Base-by-base conservation (phyloP, 495 filamentous ascomycete genomes). In the Penicillium longicatenatum region DNA sequence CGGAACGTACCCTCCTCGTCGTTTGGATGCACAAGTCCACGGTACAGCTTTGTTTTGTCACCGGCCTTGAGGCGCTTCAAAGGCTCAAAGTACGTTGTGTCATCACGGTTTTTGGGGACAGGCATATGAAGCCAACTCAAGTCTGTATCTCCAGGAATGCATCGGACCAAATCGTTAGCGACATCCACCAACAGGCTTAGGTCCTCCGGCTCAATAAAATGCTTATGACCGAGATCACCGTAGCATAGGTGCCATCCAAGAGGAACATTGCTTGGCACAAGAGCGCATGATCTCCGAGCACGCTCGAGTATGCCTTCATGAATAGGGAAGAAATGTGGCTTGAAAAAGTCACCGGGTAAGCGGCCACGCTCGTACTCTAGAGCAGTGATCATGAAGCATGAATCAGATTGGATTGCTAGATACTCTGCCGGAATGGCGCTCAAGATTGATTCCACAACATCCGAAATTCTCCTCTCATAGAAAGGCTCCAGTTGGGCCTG, bases 231-330 rank as follows among this genome's bases (percentile, higher is more conserved):
- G 1, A 72, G 51, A 53, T 80, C 76, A 47, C 78, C 75, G 52
- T 80, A 82, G 58, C 78, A 82, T 20, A 80, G 64, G 59, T 80
- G 78, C 39, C 72, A 72, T 9, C 72, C 73, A 41, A 80, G 24
- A 42, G 69, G 66, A 0, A 79, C 70, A 58, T 71, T 69, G 12
- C 49, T 24, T 12, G 65, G 66, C 4, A 79, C 64, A 1, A 43
- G 45, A 12, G 64, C 58, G 2, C 60, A 63, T 26, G 78, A 44
- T 26, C 64, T 66, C 33, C 35, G 50, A 10, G 71, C 17, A 37
- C 73, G 65, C 22, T 74, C 63, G 0, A 75, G 54, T 4, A 79
- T 55, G n/a, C 75, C 73, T 19, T 74, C 57, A 24, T 65, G 63
- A 24, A 75, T 59, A n/a, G 67, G 66, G 1, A 60, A 30, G 48